Percentiles rank a stretch among this genome's conserved stretches.
phyloP scores from a whole-genome alignment of 768 basidiomycete genomes.

The Termitomyces sp. region DNA sequence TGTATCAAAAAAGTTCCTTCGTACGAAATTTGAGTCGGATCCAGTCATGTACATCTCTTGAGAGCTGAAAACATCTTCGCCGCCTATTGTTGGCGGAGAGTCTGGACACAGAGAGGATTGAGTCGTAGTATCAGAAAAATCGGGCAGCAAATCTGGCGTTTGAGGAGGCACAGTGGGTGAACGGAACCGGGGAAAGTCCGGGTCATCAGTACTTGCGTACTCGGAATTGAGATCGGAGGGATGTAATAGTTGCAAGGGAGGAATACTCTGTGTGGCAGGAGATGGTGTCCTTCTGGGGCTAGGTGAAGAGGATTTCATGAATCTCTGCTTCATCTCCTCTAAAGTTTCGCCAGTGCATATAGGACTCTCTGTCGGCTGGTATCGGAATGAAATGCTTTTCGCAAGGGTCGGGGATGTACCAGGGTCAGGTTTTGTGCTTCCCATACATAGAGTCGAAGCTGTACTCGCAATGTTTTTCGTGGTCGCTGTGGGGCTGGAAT shows the following conservation, averaged over 20 bases:
- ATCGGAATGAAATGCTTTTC: conserved; percentile 21
- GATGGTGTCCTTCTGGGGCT: conserved; percentile 9
- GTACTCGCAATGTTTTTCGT: background rate
- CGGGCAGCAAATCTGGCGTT: conserved; percentile 59
- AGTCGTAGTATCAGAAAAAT: conserved; percentile 56
- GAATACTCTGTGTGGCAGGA: background rate
- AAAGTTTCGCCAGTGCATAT: conserved; percentile 45
- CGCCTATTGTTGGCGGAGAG: conserved; percentile 39
- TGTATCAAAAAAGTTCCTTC: conserved; percentile 23
- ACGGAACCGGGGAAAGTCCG: background rate
- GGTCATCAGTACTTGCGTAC: conserved; percentile 3
- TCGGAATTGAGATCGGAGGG: conserved; percentile 21
- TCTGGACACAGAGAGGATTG: conserved; percentile 49
- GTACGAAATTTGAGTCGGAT: conserved; percentile 17
- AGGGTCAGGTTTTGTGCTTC: conserved; percentile 8
- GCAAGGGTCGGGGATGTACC: conserved; percentile 11
- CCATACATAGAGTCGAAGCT: background rate
- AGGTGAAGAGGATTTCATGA: conserved; percentile 35
- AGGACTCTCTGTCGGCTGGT: conserved; percentile 25
- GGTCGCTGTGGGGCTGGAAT: conserved; percentile 8
- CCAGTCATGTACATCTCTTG: conserved; percentile 12
- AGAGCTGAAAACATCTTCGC: conserved; percentile 20
- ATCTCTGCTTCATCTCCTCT: conserved; percentile 61
- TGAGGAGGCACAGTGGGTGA: conserved; percentile 33
- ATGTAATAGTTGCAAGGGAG: conserved; percentile 10